These are phyloP conservation scores for Sarocladium kiliense DNA, from an alignment of 2,329 filamentous ascomycete genomes.

Conservation along the genomic window DNA sequence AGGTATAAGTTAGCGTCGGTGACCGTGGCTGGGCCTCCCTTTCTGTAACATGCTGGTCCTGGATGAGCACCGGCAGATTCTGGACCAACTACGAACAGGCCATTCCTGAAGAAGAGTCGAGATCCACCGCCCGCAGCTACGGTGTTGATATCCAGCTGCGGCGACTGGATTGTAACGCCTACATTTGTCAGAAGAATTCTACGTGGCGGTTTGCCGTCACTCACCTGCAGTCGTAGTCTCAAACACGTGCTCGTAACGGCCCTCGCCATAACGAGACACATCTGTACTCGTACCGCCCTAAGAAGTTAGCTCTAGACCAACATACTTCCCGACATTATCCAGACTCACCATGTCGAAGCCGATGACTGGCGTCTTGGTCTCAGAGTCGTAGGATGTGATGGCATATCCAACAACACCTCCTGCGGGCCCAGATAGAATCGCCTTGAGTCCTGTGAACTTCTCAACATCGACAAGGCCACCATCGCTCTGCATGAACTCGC, in stretches of 20 bases:
- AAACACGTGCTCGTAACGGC: slow-evolving; percentile 87
- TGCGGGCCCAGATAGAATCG: slow-evolving; percentile 86
- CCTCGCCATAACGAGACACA: slow-evolving; percentile 79
- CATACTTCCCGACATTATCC: background rate
- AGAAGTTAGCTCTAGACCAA: background rate
- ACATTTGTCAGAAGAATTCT: slow-evolving; percentile 92
- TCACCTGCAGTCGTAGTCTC: slow-evolving; percentile 74
- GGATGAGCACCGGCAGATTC: slow-evolving; percentile 87
- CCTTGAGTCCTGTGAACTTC: slow-evolving; percentile 77
- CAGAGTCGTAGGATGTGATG: slow-evolving; percentile 80
- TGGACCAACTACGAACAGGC: slow-evolving; percentile 84
- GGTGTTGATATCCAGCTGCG: slow-evolving; percentile 91
- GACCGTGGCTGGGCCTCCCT: slow-evolving; percentile 84
- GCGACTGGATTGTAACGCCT: slow-evolving; percentile 89
- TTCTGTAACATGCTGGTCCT: slow-evolving; percentile 85
- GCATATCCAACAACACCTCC: slow-evolving; percentile 92
- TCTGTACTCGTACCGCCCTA: slow-evolving; percentile 83
- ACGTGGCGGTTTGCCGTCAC: too few relatives aligned
- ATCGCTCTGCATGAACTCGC: slow-evolving; percentile 94
- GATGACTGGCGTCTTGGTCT: slow-evolving; percentile 80
- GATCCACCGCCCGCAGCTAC: slow-evolving; percentile 88
- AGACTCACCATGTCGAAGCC: slow-evolving; percentile 76
- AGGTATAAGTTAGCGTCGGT: slow-evolving; percentile 88
- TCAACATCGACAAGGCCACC: slow-evolving; percentile 70
- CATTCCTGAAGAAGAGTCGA: slow-evolving; percentile 80